These are phyloP conservation scores for Phytophthora constricta DNA, from an alignment of 352 stramenopile genomes.

Conservation along the genomic window DNA sequence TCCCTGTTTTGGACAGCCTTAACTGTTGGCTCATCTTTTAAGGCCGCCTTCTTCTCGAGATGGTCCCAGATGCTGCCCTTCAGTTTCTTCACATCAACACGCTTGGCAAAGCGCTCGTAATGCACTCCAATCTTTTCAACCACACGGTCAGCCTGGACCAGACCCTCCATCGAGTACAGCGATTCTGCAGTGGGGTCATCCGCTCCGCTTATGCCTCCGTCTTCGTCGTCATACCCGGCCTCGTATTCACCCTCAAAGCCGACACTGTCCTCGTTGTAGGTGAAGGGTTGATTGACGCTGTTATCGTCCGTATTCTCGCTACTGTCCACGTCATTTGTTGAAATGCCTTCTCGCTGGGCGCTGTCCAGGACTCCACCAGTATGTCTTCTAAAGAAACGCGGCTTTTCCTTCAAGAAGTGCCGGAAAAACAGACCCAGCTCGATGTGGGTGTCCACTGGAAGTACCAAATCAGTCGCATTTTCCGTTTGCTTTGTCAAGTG, in stretches of 20 bases:
- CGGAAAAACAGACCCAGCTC: constrained; percentile 73
- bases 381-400: constrained; percentile 64
- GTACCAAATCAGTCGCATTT: constrained; percentile 70
- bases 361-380: constrained; percentile 13
- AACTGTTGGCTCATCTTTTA: neutral
- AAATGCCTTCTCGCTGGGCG: constrained; percentile 18
- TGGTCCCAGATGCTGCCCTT: constrained; percentile 96
- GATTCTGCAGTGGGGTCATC: constrained; percentile 37
- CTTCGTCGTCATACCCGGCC: constrained; percentile 48
- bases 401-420: constrained; percentile 80
- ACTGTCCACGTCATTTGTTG: constrained; percentile 17
- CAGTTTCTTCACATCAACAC: constrained; percentile 97
- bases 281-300: constrained; percentile 34
- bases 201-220: constrained; percentile 35
- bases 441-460: constrained; percentile 81
- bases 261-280: constrained; percentile 48
- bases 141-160: constrained; percentile 90
- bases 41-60: constrained; percentile 51
- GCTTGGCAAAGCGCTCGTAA: constrained; percentile 96
- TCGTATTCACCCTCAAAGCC: constrained; percentile 49
- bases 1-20: neutral
- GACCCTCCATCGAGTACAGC: constrained; percentile 56
- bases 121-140: constrained; percentile 95
- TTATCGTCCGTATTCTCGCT: constrained; percentile 25
- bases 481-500: constrained; percentile 56